These are phyloP conservation scores for Boletus speciosus DNA, from an alignment of 768 basidiomycete genomes.

Conservation along the genomic window DNA sequence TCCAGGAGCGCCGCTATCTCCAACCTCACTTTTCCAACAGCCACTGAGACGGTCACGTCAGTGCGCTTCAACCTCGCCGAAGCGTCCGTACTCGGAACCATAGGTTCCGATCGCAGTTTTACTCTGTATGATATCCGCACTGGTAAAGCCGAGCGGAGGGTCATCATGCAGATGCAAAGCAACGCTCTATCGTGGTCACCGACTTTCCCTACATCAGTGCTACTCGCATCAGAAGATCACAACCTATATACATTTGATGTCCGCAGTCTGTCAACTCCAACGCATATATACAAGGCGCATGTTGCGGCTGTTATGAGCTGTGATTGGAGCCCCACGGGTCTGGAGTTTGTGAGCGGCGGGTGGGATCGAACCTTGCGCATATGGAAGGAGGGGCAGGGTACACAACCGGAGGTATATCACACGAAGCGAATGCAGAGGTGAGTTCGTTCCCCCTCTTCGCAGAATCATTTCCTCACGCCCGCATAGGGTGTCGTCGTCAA, in stretches of 20 bases:
- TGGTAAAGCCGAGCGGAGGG: conserved; percentile 88
- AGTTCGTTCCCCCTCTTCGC: conserved; percentile 1
- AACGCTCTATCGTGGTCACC: conserved; percentile 96
- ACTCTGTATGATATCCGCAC: conserved; percentile 96
- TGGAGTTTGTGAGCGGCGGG: conserved; percentile 93
- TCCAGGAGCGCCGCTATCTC: conserved; percentile 78
- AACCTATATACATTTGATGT: conserved; percentile 98
- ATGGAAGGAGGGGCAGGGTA: conserved; percentile 86
- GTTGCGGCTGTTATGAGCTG: conserved; percentile 96
- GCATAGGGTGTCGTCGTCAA: conserved; percentile 77
- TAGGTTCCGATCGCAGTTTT: conserved; percentile 93
- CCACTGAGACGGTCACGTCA: conserved; percentile 82
- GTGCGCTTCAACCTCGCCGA: conserved; percentile 95
- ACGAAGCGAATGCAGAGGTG: conserved; percentile 99
- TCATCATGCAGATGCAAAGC: conserved; percentile 92
- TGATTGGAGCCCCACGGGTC: conserved; percentile 96
- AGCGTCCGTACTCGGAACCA: conserved; percentile 89
- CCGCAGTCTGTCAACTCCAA: conserved; percentile 74
- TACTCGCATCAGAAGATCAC: conserved; percentile 98
- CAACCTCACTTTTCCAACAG: conserved; percentile 81
- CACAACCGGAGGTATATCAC: conserved; percentile 87
- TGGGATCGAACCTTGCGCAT: conserved; percentile 94
- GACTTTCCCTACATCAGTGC: conserved; percentile 84
- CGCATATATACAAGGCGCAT: conserved; percentile 95
- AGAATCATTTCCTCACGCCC: neutral